phyloP scores from a whole-genome alignment of 768 basidiomycete species.

The Albatrellus ellisii region DNA sequence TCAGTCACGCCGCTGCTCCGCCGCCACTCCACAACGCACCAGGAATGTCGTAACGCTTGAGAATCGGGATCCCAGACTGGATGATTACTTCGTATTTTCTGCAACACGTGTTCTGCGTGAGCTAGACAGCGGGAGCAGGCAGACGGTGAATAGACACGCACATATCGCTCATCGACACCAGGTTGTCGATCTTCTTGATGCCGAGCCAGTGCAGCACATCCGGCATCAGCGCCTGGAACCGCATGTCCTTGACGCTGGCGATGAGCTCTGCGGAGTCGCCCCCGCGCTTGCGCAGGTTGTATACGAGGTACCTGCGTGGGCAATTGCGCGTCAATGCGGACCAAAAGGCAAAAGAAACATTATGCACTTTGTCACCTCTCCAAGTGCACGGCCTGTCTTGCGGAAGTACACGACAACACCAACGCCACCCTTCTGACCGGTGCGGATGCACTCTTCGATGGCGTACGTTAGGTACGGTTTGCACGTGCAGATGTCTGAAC shows the following conservation, averaged over 20 bases:
- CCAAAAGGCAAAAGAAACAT: neutral
- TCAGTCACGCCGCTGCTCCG: too few species aligned
- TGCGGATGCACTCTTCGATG: slow-evolving; percentile 85
- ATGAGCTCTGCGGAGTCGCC: slow-evolving; percentile 90
- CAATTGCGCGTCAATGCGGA: neutral
- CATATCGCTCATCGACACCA: slow-evolving; percentile 91
- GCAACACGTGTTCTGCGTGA: slow-evolving; percentile 6
- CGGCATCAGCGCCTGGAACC: slow-evolving; percentile 93
- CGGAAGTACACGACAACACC: slow-evolving; percentile 92
- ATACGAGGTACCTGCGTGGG: slow-evolving; percentile 68
- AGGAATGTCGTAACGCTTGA: slow-evolving; percentile 78
- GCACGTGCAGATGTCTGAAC: slow-evolving; percentile 86
- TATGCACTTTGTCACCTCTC: slow-evolving; percentile 82
- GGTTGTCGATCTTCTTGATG: slow-evolving; percentile 75
- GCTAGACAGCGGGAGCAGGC: neutral
- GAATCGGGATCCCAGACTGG: slow-evolving; percentile 72
- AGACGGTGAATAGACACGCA: slow-evolving; percentile 17
- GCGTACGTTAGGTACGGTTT: slow-evolving; percentile 89
- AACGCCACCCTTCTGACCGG: slow-evolving; percentile 75
- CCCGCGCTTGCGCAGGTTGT: slow-evolving; percentile 91
- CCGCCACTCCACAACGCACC: slow-evolving; percentile 36
- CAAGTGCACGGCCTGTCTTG: slow-evolving; percentile 86
- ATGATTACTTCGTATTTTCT: slow-evolving; percentile 96
- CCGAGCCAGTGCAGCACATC: slow-evolving; percentile 95
- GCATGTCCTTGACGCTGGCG: slow-evolving; percentile 92